Evolutionary conservation across 2,329 filamentous ascomycete genomes (phyloP), one percentile per base, ranked within the genome.

Genomic region (Magnaporthales sp.): DNA sequence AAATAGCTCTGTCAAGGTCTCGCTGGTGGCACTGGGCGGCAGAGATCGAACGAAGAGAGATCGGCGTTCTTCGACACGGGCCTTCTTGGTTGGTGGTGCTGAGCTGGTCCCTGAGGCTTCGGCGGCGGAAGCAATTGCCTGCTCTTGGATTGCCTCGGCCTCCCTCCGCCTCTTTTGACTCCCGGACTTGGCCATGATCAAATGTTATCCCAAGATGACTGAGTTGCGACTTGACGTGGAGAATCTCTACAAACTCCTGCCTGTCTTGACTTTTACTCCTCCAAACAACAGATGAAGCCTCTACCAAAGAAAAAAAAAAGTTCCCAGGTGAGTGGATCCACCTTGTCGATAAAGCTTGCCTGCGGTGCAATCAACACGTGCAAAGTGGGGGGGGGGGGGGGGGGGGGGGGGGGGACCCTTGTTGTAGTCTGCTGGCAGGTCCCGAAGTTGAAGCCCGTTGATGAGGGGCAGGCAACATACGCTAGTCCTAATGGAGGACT

Each of bases 41-140:
- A 99, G 85, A 64, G 91, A 93, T 72, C 94, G 91, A 70, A 99
- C 89, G 80, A 99, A 99, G 71, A 99, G 87, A 62, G 94, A 91
- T 72, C 88, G 82, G 70, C 84, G 84, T 67, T 85, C 84, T 68
- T 89, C 86, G 67, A 85, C 81, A 69, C 84, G 80, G 31, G 83
- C 78, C 73, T 86, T 87, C 74, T 89, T 89, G 51, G 78, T 74
- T 15, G 80, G 77, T 60, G 75, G 71, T 10, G 60, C 62, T 2
- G 56, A 76, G 65, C 74, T 74, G 29, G 73, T 56, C 22, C 68
- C 65, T 7, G 62, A 19, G 4, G 56, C 66, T 30, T 27, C 56
- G 4, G 56, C 27, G 11, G 56, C 56, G 22, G 56, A 60, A 4
- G 56, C 56, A 27, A 60, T 60, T 19, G 69, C 68, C 10, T 71